These are phyloP conservation scores for Coemansia sp. DNA, from an alignment of 192 early-diverging fungal genomes.

Conservation along the genomic window DNA sequence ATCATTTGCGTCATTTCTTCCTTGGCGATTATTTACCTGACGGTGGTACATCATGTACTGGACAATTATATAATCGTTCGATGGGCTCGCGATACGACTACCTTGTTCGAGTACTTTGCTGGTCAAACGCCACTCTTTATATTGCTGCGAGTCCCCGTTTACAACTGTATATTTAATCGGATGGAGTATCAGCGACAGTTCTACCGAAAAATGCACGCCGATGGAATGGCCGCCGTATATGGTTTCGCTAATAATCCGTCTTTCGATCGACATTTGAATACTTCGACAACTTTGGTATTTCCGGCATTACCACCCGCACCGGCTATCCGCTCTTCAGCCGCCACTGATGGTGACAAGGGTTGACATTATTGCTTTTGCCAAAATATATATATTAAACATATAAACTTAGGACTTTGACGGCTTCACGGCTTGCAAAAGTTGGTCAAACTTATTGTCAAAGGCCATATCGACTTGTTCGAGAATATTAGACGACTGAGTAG, in stretches of 20 bases:
- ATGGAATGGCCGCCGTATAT: constrained; percentile 44
- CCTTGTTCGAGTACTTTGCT: constrained; percentile 25
- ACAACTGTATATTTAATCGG: constrained; percentile 47
- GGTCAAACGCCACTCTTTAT: constrained; percentile 35
- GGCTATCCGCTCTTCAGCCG: background rate
- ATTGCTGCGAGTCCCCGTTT: constrained; percentile 28
- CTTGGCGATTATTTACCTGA: constrained; percentile 25
- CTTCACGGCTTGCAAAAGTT: constrained; percentile 35
- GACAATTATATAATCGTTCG: constrained; percentile 23
- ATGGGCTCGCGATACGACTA: constrained; percentile 33
- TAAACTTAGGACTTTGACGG: constrained; percentile 19
- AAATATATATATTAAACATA: background rate
- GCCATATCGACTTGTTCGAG: constrained; percentile 52
- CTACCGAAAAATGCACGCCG: constrained; percentile 44
- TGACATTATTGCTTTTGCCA: background rate
- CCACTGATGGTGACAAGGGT: background rate
- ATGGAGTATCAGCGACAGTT: constrained; percentile 26
- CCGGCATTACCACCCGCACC: background rate
- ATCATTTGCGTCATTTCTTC: constrained; percentile 24
- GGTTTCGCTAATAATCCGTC: constrained; percentile 6
- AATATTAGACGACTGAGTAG: constrained; percentile 42
- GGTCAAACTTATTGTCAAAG: constrained; percentile 58
- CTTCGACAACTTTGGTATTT: background rate
- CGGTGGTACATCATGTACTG: constrained; percentile 35
- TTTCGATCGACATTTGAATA: background rate